Evolutionary conservation across 208 protist genomes (phyloP), one percentile per base, ranked within the genome.

Genomic region (Leishmania gerbilli): DNA sequence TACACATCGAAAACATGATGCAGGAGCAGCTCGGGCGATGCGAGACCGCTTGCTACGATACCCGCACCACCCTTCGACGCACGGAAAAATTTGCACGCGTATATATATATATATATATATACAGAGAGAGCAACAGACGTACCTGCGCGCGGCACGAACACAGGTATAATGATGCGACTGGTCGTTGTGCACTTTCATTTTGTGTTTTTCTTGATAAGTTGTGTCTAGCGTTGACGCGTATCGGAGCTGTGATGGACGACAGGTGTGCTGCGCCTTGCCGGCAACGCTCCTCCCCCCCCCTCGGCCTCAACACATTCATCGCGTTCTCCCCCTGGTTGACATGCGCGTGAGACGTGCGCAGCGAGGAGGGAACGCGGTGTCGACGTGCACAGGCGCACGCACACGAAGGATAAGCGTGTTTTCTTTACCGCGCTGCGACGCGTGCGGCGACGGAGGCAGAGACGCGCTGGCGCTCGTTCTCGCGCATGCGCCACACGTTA

Each of bases 401-500:
- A 11, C 60, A 4, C 60, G 6, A 37, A 3, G 7, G 2, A 0
- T 8, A 31, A n/a, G n/a, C n/a, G n/a, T 9, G n/a, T 9, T 13
- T 17, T n/a, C 13, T 0, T n/a, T 37, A 71, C 1, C 65, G 65
- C 37, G 65, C 65, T 27, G 65, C 65, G 37, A 71, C 65, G 75
- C 75, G 82, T 3, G 82, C 71, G 0, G 77, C 71, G 3, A 85
- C 7, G 71, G 51, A 85, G 27, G 69, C 24, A 0, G 71, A 62
- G 31, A 76, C 19, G 37, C 75, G 68, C 3, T 4, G 76, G 21
- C 31, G 76, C 24, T 47, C 21, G 42, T 19, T 9, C 58, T 81
- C 77, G 0, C 82, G 82, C n/a, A 60, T 62, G n/a, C 17, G 71
- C 82, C 82, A 49, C 34, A 81, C 76, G 3, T 62, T 77, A 31